Conservation (phyloP, 2,329 filamentous ascomycete genomes). For the Scedosporium dehoogii region DNA sequence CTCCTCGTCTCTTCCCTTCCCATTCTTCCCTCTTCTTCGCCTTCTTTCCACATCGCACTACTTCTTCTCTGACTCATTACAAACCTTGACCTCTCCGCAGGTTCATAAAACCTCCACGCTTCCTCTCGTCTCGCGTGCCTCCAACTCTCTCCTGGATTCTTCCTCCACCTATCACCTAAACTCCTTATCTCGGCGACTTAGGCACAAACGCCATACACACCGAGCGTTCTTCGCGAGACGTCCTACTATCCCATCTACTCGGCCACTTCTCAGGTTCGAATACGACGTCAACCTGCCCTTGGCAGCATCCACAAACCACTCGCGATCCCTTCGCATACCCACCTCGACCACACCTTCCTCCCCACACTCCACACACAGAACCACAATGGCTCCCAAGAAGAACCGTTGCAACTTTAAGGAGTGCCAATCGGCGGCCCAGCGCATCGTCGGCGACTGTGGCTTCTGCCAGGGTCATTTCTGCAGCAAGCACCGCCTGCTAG, state of each 20-base stretch:
- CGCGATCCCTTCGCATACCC: too few species aligned
- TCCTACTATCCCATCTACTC: neutral
- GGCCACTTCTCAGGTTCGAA: neutral
- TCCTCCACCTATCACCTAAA: neutral
- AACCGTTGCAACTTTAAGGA: slow-evolving; percentile 81
- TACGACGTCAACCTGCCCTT: neutral
- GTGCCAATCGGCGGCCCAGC: slow-evolving; percentile 79
- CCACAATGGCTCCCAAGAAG: slow-evolving; percentile 60
- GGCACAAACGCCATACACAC: neutral
- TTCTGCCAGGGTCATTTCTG: slow-evolving; percentile 95
- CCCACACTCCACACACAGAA: slow-evolving; percentile 2
- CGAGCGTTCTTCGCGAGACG: neutral
- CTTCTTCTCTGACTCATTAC: neutral
- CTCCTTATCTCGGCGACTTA: neutral
- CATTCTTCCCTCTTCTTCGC: slow-evolving; percentile 1
- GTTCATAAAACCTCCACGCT: neutral
- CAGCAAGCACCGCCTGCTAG: slow-evolving; percentile 84
- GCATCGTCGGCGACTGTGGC: slow-evolving; percentile 90
- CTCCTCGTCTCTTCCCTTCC: neutral
- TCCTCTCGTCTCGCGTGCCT: slow-evolving; percentile 1
- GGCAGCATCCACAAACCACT: neutral
- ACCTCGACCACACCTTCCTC: slow-evolving; percentile 1
- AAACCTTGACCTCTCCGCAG: neutral
- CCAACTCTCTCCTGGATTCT: neutral
- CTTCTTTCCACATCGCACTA: neutral